phyloP scores from a whole-genome alignment of 306 rosid species.

The Boehmeria nivea region DNA sequence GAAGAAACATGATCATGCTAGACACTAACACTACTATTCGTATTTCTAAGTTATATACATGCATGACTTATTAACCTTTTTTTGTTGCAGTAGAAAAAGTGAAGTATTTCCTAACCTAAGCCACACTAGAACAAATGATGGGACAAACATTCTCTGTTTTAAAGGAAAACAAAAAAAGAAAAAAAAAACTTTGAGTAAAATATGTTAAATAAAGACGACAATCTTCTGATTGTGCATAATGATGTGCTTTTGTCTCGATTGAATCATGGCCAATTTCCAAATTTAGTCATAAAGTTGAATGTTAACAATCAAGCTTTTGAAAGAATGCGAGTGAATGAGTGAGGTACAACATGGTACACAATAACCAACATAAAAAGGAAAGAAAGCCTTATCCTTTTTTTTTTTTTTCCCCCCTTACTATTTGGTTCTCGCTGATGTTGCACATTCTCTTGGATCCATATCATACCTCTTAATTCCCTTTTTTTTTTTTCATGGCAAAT shows the following conservation, averaged over 20 bases:
- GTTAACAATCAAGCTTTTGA: constrained; percentile 11
- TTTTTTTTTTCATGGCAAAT: not conserved
- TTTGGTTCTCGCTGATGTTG: no score
- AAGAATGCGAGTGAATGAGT: constrained; percentile 2
- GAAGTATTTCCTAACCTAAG: no score
- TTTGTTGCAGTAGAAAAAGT: no score
- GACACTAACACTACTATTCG: no score
- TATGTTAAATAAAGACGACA: not conserved
- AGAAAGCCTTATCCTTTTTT: not conserved
- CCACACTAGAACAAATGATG: not conserved
- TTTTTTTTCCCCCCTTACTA: not conserved
- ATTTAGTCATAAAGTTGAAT: constrained; percentile 5
- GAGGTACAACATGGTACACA: constrained; percentile 8
- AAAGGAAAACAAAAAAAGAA: no score
- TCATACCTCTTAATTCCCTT: not conserved
- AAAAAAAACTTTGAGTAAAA: not conserved
- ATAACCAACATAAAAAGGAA: constrained; percentile 1
- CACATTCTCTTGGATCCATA: constrained; percentile 1
- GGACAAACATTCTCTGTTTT: no score
- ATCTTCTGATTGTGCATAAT: not conserved
- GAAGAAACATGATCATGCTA: no score
- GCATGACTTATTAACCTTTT: no score
- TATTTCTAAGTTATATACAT: no score
- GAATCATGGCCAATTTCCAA: constrained; percentile 8
- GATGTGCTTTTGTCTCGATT: not conserved